phyloP scores from a whole-genome alignment of 257 asterid species.

The Nicotiana otophora region DNA sequence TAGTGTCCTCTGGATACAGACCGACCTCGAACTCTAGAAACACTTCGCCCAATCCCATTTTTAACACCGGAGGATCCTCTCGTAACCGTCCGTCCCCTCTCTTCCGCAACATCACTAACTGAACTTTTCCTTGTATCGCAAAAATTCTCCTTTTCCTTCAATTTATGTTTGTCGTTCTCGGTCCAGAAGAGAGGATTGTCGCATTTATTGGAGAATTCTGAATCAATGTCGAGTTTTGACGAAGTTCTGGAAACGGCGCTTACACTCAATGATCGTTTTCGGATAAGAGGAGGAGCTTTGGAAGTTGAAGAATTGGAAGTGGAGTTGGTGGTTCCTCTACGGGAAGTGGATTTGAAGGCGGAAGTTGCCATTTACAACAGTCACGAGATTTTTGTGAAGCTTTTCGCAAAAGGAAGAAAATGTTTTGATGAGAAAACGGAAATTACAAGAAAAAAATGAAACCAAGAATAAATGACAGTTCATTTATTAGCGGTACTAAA shows the following conservation, averaged over 20 bases:
- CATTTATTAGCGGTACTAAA: neutral
- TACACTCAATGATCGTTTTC: constrained; percentile 70
- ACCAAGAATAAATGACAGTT: neutral
- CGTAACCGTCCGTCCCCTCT: constrained; percentile 64
- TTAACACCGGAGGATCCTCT: constrained; percentile 32
- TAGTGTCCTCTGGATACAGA: constrained; percentile 45
- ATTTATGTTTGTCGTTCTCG: constrained; percentile 5
- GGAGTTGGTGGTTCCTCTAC: constrained; percentile 32
- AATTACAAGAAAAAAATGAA: neutral
- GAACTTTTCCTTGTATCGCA: neutral
- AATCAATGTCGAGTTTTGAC: constrained; percentile 26
- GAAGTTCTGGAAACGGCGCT: constrained; percentile 52
- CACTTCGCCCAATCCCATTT: constrained; percentile 75
- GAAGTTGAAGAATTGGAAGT: constrained; percentile 9
- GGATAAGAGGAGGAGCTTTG: constrained; percentile 28
- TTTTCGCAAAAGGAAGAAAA: neutral
- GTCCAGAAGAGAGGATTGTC: constrained; percentile 80
- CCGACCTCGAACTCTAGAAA: constrained; percentile 61
- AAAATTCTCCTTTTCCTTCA: constrained; percentile 1
- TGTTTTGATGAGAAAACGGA: neutral
- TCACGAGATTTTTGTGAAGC: constrained; percentile 7
- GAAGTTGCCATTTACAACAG: constrained; percentile 44
- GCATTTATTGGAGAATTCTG: constrained; percentile 56
- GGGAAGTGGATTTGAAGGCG: constrained; percentile 69
- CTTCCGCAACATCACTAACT: constrained; percentile 16